Evolutionary conservation across 371 early-diverging fungal genomes (phyloP), one percentile per base, ranked within the genome.

Genomic region (Syncephalis plumigaleata): DNA sequence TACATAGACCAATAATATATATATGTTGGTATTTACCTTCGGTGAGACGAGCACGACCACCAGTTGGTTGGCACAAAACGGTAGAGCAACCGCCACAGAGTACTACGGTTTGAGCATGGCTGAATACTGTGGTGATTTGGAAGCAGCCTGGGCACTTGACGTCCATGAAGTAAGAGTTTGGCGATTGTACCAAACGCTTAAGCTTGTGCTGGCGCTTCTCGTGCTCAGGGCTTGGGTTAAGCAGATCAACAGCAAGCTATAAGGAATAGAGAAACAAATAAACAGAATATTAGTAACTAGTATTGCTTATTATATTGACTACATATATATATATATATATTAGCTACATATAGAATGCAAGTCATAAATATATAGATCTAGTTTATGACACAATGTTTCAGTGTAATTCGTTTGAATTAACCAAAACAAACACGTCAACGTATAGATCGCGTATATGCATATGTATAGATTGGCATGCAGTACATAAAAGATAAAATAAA

Each of bases 121-220:
- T 88, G 80, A 93, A 99, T 54, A 97, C 89, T 51, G 91, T 85
- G 61, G 93, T 96, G 65, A 94, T 92, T 68, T 79, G 76, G 62
- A 87, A 84, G 77, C 99, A 99, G 48, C 89, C 87, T 49, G 84
- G 78, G 82, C 99, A 98, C 80, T 96, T 96, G 57, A 99, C 98
- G 64, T 98, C 96, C 97, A 99, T 98, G 76, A 98, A 98, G 84
- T 83, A 98, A 40, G 98, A 96, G 87, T 98, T 96, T 58, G 97
- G 93, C 64, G 83, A 82, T 75, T 93, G 98, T 61, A 98, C 98
- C 54, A 98, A 79, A 68, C 98, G 82, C 88, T 98, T 98, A 59
- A 94, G 84, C 85, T 99, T 98, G 91, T 97, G 93, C 63, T 75
- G 72, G 63, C 85, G 82, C 75, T 79, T 79, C 75, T 96, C 88